Evolutionary conservation across 345 rosid species (phyloP), one percentile per base, ranked within the genome.

Genomic region (Lagerstroemia speciosa): DNA sequence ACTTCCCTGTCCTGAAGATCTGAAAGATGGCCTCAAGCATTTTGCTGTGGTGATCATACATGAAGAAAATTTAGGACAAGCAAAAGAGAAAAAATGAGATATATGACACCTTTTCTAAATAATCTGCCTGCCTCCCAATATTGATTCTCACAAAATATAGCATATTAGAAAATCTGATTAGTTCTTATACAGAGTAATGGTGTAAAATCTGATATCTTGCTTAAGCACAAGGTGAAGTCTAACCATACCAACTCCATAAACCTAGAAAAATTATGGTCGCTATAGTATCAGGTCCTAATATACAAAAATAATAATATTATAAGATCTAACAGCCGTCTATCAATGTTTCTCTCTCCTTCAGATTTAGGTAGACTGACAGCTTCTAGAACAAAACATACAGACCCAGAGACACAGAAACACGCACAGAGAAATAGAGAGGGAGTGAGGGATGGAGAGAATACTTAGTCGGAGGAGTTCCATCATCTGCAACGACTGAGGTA

Each of bases 1-100:
- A 82, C 62, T 68, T 83, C 46, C 89, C 96, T 27, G 72, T 73
- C 72, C 85, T 84, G 78, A 91, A 50, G 29, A 88, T 86, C 76
- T 80, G 71, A 22, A 91, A 89, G 57, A 91, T 81, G 2, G 91
- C 91, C 75, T 82, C 88, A 26, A 75, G 72, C 91, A 94, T 87
- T 80, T 89, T 88, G 74, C 96, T 94, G 70, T 69, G 68, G 55
- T 37, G 45, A 20, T 33, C 58, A 29, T 70, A 37, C 3, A 50
- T 12, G 63, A 34, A 48, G 2, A 1, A 52, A 32, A 60, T 27
- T 15, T 6, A 61, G 16, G 9, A 65, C 19, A 65, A 2, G 32
- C 27, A 65, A 22, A 65, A 33, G 33, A 27, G n/a, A 38, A 52
- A 38, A 48, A 64, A 40, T n/a, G 46, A 62, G 48, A 16, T 12